phyloP scores from a whole-genome alignment of 108 stramenopile species.

The Ochromonas danica region DNA sequence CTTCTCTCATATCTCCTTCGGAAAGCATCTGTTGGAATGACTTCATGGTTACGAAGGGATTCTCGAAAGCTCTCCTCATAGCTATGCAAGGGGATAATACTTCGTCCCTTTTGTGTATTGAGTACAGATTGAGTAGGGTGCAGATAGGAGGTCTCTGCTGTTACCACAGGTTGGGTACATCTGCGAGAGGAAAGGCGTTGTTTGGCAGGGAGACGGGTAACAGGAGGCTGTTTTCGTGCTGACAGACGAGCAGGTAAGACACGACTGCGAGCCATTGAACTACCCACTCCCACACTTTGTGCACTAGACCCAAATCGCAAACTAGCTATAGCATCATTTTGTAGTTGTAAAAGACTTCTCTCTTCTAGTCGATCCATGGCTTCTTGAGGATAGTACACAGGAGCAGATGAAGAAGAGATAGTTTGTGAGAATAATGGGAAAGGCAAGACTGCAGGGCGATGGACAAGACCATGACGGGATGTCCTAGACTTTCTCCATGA shows the following conservation, averaged over 20 bases:
- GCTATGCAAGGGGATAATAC: neutral
- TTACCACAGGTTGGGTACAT: too few species aligned
- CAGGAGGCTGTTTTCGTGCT: too few species aligned
- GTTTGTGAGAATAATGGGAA: neutral
- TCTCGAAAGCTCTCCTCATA: neutral
- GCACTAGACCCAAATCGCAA: neutral
- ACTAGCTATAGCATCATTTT: neutral
- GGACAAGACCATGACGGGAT: neutral
- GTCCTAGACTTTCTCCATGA: neutral
- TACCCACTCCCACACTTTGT: neutral
- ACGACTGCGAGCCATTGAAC: neutral
- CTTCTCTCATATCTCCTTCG: too few species aligned
- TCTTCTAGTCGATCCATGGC: too few species aligned
- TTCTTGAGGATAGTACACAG: neutral
- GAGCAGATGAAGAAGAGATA: neutral
- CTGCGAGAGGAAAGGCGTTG: too few species aligned
- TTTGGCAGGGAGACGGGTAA: too few species aligned
- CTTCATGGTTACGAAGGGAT: neutral
- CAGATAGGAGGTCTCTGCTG: neutral
- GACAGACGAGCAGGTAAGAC: too few species aligned
- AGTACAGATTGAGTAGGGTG: neutral
- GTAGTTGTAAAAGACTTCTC: neutral
- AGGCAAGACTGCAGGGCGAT: neutral
- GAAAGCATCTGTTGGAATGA: neutral
- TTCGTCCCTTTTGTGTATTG: neutral